Base-by-base conservation (phyloP, 2,329 filamentous ascomycete genomes). In the Penicillium crustosum region DNA sequence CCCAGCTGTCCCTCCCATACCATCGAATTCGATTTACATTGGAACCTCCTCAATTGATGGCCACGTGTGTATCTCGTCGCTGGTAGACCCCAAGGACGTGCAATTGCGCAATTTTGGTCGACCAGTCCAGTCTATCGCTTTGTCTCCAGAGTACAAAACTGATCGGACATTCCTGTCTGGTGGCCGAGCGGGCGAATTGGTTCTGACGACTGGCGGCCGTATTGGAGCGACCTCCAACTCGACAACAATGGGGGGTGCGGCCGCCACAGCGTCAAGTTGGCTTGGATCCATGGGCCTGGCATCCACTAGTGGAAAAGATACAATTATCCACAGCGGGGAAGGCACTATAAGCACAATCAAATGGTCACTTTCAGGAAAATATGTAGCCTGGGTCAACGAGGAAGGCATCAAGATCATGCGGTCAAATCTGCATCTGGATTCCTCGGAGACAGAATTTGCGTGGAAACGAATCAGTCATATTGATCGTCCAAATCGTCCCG, bases 331-430 rank as follows among this genome's bases (percentile, higher is more conserved):
- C 71, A 91, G 90, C 8, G 94, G 94, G 2, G 95, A 99, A 77
- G 94, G 94, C 4, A 86, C 87, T 2, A 94, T 99, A 62, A 93
- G 86, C 71, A 89, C 88, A 4, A 94, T 99, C 70, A 93, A 95
- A 73, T 99, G 93, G 92, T 97, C 93, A 0, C 73, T 93, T 41
- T 93, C 91, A 0, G 93, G 94, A 0, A 94, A 89, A 76, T 97
- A 93, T 69, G 89, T 97, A 1, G 90, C 88, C 0, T 99, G 94
- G 94, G 83, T 96, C 41, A 99, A 97, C 69, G 94, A 99, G 75
- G 89, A 95, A 68, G 94, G 94, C 4, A 95, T 97, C 72, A 97
- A 97, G 73, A 94, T 99, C 60, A 97, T 97, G 93, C 86, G 94
- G 38, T 91, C 91, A 5, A 91, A 94, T 71, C 71, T 95, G 21